Evolutionary conservation across 352 stramenopile genomes (phyloP), one percentile per base, ranked within the genome.

Genomic region (Globisporangium mamillatum): DNA sequence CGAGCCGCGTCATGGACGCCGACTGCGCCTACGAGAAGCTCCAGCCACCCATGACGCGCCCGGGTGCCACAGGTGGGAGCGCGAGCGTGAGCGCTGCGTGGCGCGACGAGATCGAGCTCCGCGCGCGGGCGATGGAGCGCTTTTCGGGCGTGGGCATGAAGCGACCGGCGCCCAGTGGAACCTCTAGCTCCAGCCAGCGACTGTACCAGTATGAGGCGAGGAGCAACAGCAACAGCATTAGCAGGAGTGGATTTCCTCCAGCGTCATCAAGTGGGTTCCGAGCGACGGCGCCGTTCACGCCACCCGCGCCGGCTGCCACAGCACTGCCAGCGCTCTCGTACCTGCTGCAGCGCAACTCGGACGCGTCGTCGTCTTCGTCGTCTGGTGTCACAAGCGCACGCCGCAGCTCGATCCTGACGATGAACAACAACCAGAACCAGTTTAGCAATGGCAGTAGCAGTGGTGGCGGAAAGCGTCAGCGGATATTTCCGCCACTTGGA

Each of bases 261-360:
- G 38, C 24, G 18, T 9, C 36, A 5, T 8, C 41, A 18, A 52
- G 44, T n/a, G 18, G 44, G 18, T 52, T 52, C 7, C 44, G 18
- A 52, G 44, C 18, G 9, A 32, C 36, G 56, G 32, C 9, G 18
- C 18, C 44, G 56, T 64, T 59, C 46, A 36, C 27, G 7, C 22
- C 56, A 1, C 6, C 63, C 4, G 10, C n/a, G 22, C n/a, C 32
- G 9, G 52, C 20, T 4, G 6, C 36, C 1, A 44, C 29, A 2
- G 25, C 44, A 18, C 55, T 72, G 5, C 67, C 67, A 54, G 65
- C 60, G 54, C 67, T 72, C 54, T 72, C 67, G 16, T 72, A 46
- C 7, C 10, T 72, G 22, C 62, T 72, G 14, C 67, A 72, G 55
- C 67, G 67, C 38, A 71, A 61, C 38, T 44, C 54, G 6, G 24